These are phyloP conservation scores for Penicillium riverlandense DNA, from an alignment of 495 filamentous ascomycete species.

Conservation along the genomic window DNA sequence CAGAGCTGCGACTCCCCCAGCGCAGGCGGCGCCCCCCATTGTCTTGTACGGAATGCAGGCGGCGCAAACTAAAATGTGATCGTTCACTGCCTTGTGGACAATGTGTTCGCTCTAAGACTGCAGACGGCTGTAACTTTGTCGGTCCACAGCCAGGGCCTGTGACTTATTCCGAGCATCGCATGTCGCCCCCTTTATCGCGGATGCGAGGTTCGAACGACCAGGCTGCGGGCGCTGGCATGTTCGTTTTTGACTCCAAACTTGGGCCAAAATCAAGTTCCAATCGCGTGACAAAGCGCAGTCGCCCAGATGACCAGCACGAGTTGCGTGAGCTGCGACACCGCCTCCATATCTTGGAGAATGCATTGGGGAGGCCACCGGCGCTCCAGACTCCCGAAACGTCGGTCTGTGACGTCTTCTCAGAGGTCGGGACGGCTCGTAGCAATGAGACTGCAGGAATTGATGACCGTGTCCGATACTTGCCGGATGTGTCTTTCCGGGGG, in stretches of 20 bases:
- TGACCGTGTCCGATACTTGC: conserved; percentile 22
- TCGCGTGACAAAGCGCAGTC: conserved; percentile 23
- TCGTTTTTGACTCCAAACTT: conserved; percentile 33
- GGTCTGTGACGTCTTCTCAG: conserved; percentile 17
- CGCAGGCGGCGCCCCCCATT: conserved; percentile 32
- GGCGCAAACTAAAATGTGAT: conserved; percentile 65
- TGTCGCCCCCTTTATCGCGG: conserved; percentile 9
- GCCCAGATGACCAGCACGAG: conserved; percentile 14
- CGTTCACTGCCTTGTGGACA: conserved; percentile 58
- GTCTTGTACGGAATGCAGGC: conserved; percentile 48
- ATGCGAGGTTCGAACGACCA: conserved; percentile 10
- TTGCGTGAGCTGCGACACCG: conserved; percentile 27
- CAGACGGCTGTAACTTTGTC: conserved; percentile 28
- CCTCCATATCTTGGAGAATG: conserved; percentile 23
- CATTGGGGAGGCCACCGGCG: conserved; percentile 14
- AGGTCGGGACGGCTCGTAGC: conserved; percentile 8
- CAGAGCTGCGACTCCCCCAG: conserved; percentile 4
- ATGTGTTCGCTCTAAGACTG: conserved; percentile 46
- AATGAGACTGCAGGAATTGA: conserved; percentile 23
- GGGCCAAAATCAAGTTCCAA: conserved; percentile 15
- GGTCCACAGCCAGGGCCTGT: conserved; percentile 14
- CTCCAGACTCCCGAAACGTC: conserved; percentile 23
- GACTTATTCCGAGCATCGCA: conserved; percentile 4
- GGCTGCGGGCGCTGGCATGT: conserved; percentile 18
- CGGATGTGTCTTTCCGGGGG: conserved; percentile 36